Percentiles rank a stretch among this genome's conserved stretches.
Evolutionary conservation across 768 basidiomycete genomes (phyloP).

Genomic region (Boletus vinaceobasis): DNA sequence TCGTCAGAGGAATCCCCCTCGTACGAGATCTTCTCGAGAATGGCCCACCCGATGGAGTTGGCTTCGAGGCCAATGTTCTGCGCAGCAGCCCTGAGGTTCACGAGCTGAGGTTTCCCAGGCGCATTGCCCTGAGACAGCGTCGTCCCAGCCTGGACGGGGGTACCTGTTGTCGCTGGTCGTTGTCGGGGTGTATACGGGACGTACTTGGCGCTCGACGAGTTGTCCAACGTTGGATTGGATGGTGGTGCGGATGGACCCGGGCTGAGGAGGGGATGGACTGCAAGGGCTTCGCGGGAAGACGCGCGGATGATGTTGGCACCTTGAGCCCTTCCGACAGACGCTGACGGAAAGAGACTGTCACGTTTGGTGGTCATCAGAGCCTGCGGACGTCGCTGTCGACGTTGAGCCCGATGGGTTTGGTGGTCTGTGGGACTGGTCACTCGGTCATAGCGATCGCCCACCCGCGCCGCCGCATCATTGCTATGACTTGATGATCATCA

Average conservation of each 20-base stretch:
- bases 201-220: conserved; percentile 43
- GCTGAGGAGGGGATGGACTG: conserved; percentile 65
- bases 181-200: conserved; percentile 78
- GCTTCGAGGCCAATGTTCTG: conserved; percentile 65
- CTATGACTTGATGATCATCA: neutral
- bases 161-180: conserved; percentile 47
- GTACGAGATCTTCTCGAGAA: conserved; percentile 66
- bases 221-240: neutral
- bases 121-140: conserved; percentile 53
- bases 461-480: neutral
- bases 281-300: conserved; percentile 51
- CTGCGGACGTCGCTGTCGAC: neutral
- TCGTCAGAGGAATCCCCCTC: conserved; percentile 51
- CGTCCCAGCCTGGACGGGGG: conserved; percentile 32
- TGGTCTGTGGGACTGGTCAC: neutral
- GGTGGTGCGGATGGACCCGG: neutral
- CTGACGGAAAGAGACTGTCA: conserved; percentile 43
- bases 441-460: neutral
- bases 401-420: neutral
- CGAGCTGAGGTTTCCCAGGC: conserved; percentile 64
- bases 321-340: conserved; percentile 52
- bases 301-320: conserved; percentile 41
- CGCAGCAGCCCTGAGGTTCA: conserved; percentile 70
- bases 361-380: conserved; percentile 35
- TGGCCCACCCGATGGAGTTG: conserved; percentile 68